A percentile compares a stretch with the other conserved stretches of the same genome.
These are phyloP conservation scores for Datisca glomerata DNA, from an alignment of 306 rosid species.

Conservation along the genomic window DNA sequence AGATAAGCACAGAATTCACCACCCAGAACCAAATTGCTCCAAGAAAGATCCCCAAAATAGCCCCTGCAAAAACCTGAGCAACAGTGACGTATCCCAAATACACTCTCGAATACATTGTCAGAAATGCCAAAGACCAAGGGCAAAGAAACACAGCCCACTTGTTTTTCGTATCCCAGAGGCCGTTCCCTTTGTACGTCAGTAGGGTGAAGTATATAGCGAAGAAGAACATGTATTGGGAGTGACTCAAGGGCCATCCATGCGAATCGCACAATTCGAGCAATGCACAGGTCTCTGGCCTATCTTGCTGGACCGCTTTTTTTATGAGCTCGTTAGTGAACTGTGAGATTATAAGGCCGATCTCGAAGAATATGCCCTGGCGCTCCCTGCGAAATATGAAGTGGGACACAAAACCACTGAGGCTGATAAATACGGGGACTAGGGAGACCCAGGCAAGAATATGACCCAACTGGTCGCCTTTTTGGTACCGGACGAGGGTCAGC, in stretches of 20 bases:
- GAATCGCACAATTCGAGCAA: constrained; percentile 84
- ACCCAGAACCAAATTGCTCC: constrained; percentile 81
- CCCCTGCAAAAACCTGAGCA: constrained; percentile 83
- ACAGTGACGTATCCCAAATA: constrained; percentile 79
- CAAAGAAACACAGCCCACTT: constrained; percentile 18
- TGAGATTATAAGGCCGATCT: constrained; percentile 50
- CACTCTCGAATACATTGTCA: constrained; percentile 70
- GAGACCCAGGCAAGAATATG: constrained; percentile 86
- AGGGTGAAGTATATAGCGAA: constrained; percentile 55
- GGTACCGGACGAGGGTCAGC: constrained; percentile 72
- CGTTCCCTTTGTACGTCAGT: constrained; percentile 23
- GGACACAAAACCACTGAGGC: constrained; percentile 66
- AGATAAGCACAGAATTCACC: constrained; percentile 32
- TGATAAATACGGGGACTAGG: constrained; percentile 73
- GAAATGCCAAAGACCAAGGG: constrained; percentile 49
- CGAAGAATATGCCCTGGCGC: constrained; percentile 79
- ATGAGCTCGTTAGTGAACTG: constrained; percentile 63
- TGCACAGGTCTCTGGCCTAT: constrained; percentile 66
- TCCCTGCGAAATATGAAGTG: constrained; percentile 96
- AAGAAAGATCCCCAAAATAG: constrained; percentile 48
- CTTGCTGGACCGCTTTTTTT: constrained; percentile 66
- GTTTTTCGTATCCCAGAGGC: constrained; percentile 23
- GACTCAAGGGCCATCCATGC: constrained; percentile 95
- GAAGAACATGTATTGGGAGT: constrained; percentile 89
- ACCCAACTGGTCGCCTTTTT: constrained; percentile 56